Conservation (phyloP, 345 rosid genomes). For the Brassica incana region DNA sequence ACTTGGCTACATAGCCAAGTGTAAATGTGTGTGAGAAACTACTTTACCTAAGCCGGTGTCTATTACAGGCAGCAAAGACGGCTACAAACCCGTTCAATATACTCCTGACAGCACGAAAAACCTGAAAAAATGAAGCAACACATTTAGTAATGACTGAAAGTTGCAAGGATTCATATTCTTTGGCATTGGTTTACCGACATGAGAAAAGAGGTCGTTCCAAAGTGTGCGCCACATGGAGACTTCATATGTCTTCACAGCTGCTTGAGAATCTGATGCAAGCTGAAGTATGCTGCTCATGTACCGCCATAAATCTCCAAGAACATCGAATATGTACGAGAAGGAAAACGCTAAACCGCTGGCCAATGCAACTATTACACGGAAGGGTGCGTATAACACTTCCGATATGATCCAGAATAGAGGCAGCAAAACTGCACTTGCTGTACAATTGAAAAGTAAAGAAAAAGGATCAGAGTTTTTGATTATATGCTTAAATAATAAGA, state of each 20-base stretch:
- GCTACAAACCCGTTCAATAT: slow-evolving; percentile 89
- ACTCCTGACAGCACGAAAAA: slow-evolving; percentile 87
- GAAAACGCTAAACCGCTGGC: slow-evolving; percentile 48
- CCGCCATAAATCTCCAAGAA: slow-evolving; percentile 57
- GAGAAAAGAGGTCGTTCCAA: slow-evolving; percentile 97
- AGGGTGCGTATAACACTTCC: slow-evolving; percentile 70
- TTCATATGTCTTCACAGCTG: slow-evolving; percentile 58
- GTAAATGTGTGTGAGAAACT: background rate
- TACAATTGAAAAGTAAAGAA: slow-evolving; percentile 20
- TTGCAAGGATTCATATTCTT: background rate
- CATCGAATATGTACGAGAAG: slow-evolving; percentile 47
- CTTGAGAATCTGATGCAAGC: slow-evolving; percentile 65
- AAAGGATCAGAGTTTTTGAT: slow-evolving; percentile 5
- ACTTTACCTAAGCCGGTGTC: slow-evolving; percentile 93
- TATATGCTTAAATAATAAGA: background rate
- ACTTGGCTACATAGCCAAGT: background rate
- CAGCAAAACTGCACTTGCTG: slow-evolving; percentile 60
- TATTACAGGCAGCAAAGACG: slow-evolving; percentile 85
- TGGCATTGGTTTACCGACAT: slow-evolving; percentile 46
- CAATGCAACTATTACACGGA: slow-evolving; percentile 58
- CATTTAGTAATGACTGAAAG: background rate
- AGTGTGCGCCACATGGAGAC: slow-evolving; percentile 88
- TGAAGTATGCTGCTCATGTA: slow-evolving; percentile 51
- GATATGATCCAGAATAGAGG: slow-evolving; percentile 66
- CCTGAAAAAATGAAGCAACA: slow-evolving; percentile 48